These are phyloP conservation scores for Auricularia auricula-judae DNA, from an alignment of 768 basidiomycete genomes.

Conservation along the genomic window DNA sequence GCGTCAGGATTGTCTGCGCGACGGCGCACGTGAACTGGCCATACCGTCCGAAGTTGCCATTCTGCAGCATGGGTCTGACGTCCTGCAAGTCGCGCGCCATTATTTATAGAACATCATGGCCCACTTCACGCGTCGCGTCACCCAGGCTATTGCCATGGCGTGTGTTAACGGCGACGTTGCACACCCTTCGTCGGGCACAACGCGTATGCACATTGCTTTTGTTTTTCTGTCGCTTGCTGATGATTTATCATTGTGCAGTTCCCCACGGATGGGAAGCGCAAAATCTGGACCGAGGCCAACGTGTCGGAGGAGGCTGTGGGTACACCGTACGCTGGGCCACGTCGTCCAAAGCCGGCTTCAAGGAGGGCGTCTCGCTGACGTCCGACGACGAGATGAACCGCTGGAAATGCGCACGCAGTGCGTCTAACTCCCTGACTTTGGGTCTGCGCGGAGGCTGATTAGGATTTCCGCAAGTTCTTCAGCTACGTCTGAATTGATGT, in stretches of 20 bases:
- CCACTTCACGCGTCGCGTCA: conserved; percentile 33
- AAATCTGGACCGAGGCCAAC: conserved; percentile 57
- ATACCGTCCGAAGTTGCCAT: conserved; percentile 78
- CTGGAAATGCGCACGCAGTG: conserved; percentile 37
- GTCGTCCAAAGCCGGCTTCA: conserved; percentile 75
- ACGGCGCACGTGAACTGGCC: conserved; percentile 76
- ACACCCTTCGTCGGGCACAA: conserved; percentile 39
- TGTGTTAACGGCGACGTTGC: conserved; percentile 31
- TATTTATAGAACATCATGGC: conserved; percentile 21
- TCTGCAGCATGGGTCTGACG: conserved; percentile 60
- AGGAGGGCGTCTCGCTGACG: conserved; percentile 85
- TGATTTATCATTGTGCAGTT: conserved; percentile 15
- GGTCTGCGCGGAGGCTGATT: too few species aligned
- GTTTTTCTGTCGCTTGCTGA: background rate
- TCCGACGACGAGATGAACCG: conserved; percentile 84
- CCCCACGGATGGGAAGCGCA: conserved; percentile 40
- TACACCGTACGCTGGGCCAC: conserved; percentile 79
- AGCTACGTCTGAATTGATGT: conserved; percentile 18
- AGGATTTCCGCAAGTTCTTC: conserved; percentile 7
- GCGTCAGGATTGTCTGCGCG: conserved; percentile 62
- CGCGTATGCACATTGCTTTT: conserved; percentile 9
- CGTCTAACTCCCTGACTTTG: background rate
- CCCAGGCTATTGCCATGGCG: conserved; percentile 26
- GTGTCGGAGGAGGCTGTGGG: conserved; percentile 33
- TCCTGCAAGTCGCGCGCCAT: background rate